Conservation (phyloP, 228 moss, liverwort and hornwort genomes). For the Sphagnum magellanicum region DNA sequence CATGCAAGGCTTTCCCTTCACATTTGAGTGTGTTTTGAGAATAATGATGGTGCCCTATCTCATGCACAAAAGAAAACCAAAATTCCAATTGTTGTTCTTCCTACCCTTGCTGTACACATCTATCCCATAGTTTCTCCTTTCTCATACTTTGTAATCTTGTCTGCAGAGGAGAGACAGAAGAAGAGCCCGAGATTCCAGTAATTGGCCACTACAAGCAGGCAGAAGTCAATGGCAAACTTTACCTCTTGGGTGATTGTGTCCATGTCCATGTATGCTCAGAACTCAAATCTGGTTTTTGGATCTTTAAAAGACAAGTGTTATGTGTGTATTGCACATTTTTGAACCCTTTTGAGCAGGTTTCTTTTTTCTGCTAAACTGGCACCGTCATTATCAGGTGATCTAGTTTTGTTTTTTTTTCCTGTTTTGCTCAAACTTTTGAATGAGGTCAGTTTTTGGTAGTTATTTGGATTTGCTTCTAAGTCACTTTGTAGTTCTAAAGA, state of each 20-base stretch:
- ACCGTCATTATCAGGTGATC: neutral
- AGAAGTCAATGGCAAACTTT: conserved; percentile 59
- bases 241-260: conserved; percentile 75
- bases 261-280: conserved; percentile 56
- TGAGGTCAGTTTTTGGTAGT: too few relatives aligned
- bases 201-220: conserved; percentile 67
- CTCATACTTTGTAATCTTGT: neutral
- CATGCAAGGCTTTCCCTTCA: neutral
- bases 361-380: neutral
- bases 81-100: neutral
- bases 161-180: conserved; percentile 16
- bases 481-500: too few relatives aligned
- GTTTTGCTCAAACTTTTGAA: too few relatives aligned
- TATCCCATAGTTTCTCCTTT: neutral
- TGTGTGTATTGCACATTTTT: neutral
- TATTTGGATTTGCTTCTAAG: too few relatives aligned
- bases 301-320: neutral
- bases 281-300: neutral
- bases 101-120: neutral
- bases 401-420: neutral
- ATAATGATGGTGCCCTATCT: neutral
- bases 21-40: neutral
- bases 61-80: neutral
- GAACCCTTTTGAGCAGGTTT: neutral
- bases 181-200: conserved; percentile 35